Evolutionary conservation across 2,329 filamentous ascomycete genomes (phyloP), one percentile per base, ranked within the genome.

Genomic region (Simplicillium aogashimaense): DNA sequence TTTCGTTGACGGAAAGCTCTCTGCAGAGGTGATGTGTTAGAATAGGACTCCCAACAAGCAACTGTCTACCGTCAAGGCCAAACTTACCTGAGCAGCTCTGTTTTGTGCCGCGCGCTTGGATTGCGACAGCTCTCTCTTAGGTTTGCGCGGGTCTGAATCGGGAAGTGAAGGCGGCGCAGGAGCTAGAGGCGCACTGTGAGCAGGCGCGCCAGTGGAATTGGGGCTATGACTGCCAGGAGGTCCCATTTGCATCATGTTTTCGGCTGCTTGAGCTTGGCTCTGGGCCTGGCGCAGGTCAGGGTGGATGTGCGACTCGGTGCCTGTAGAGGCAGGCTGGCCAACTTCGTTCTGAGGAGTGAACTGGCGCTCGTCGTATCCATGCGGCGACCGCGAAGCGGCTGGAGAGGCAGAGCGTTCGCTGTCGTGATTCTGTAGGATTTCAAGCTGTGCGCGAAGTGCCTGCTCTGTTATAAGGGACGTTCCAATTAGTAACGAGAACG

Each of bases 61-160:
- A 18, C n/a, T 15, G 13, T 8, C 6, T 12, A n/a, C n/a, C n/a
- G 17, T 20, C 8, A n/a, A 4, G 35, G 14, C 13, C 9, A 15
- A 40, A 59, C 81, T 56, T 74, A 95, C 92, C 80, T 98, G 92
- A 40, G 92, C 92, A 52, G 90, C 92, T 58, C 92, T 75, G 57
- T 98, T 98, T 59, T 98, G 92, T 9, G 92, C 92, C 20, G 92
- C 92, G 50, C 92, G 83, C 68, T 97, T 98, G 30, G 88, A 95
- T 35, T 89, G 92, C 18, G 89, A 95, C 45, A 98, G 67, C 64
- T 95, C 90, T 40, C 92, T 77, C 63, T 95, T 94, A 11, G 81
- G 81, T 63, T 92, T 90, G 35, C 52, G 52, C 29, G 57, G 56
- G 9, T 52, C 46, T 6, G 53, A 45, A 3, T 44, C 36, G 17